These are phyloP conservation scores for Ophiostoma sp. DNA, from an alignment of 2,329 filamentous ascomycete species.

Conservation along the genomic window DNA sequence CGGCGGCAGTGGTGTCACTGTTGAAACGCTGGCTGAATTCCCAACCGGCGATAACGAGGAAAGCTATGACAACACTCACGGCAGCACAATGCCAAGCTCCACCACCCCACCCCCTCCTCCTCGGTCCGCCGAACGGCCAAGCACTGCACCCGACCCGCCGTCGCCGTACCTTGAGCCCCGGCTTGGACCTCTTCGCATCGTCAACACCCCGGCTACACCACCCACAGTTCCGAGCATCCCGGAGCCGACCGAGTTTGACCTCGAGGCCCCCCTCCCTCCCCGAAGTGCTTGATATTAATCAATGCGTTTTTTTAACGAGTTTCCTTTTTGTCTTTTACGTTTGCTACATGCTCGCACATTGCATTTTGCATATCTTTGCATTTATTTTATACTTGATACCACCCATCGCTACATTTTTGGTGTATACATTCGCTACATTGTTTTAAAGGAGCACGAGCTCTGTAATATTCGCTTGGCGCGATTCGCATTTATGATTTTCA, in stretches of 20 bases:
- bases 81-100: neutral
- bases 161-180: constrained; percentile 17
- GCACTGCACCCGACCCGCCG: constrained; percentile 5
- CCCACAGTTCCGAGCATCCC: constrained; percentile 1
- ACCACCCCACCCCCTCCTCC: neutral
- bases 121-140: neutral
- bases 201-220: constrained; percentile 14
- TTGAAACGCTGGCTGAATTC: neutral
- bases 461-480: neutral
- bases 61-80: neutral
- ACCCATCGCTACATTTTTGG: constrained; percentile 11
- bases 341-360: neutral
- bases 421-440: constrained; percentile 8
- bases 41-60: neutral
- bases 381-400: constrained; percentile 12
- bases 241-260: neutral
- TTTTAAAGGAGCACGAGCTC: neutral
- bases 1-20: constrained; percentile 18
- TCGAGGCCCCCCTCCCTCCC: neutral
- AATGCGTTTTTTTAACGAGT: neutral
- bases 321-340: constrained; percentile 14
- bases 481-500: neutral
- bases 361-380: neutral
- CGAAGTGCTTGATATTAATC: neutral
- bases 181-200: constrained; percentile 20